phyloP scores from a whole-genome alignment of 768 basidiomycete species.

The Termitomyces sp. region DNA sequence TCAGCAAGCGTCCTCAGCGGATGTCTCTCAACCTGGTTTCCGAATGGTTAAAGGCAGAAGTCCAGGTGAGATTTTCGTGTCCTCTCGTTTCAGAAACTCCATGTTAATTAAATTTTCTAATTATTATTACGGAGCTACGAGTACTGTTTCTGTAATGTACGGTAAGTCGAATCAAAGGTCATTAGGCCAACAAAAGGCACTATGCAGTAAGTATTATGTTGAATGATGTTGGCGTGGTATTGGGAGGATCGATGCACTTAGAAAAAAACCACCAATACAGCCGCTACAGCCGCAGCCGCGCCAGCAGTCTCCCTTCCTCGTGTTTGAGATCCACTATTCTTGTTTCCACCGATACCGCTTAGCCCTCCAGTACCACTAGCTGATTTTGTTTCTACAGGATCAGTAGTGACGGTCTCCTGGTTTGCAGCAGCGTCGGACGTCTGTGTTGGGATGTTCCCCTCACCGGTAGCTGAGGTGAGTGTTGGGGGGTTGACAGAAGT shows the following conservation, averaged over 20 bases:
- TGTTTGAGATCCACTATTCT: conserved; percentile 1
- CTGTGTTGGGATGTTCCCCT: not conserved
- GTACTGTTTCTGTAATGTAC: not conserved
- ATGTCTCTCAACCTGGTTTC: too few species aligned
- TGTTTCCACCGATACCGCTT: not conserved
- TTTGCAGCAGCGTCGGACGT: not conserved
- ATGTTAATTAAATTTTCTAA: not conserved
- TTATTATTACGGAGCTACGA: not conserved
- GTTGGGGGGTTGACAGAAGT: not conserved
- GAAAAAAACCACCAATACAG: conserved; percentile 8
- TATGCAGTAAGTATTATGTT: not conserved
- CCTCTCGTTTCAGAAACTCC: not conserved
- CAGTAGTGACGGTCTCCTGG: not conserved
- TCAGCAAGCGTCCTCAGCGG: too few species aligned
- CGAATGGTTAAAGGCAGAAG: too few species aligned
- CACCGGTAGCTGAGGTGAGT: not conserved
- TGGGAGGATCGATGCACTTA: not conserved
- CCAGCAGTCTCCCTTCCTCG: not conserved
- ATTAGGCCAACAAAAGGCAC: too few species aligned
- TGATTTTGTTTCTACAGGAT: not conserved
- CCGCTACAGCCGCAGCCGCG: conserved; percentile 4
- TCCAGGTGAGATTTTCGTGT: too few species aligned
- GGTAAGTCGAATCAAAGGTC: not conserved
- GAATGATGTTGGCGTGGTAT: not conserved
- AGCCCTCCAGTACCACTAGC: not conserved